A percentile compares a stretch with the other conserved stretches of the same genome.
Evolutionary conservation across 495 filamentous ascomycete species (phyloP).

Genomic region (Terfezia boudieri): DNA sequence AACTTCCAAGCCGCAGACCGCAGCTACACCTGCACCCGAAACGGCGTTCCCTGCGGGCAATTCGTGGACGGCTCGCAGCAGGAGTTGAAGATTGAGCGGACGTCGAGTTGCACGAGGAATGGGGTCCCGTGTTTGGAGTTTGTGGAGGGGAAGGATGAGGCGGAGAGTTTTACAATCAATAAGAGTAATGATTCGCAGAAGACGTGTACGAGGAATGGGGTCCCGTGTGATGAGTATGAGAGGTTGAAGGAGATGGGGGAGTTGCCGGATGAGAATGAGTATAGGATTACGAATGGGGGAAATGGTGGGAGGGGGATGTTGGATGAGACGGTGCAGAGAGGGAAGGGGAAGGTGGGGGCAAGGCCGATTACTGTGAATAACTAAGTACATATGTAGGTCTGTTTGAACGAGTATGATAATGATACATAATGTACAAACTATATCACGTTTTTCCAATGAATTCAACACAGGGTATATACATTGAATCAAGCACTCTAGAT

Average conservation of each 20-base stretch:
- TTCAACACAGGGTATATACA: no score
- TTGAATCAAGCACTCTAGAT: no score
- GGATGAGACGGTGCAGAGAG: background rate
- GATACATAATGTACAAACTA: no score
- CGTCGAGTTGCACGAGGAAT: background rate
- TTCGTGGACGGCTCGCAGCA: background rate
- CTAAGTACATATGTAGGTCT: no score
- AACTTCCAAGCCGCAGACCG: background rate
- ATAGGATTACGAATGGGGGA: background rate
- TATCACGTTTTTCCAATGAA: no score
- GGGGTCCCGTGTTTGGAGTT: background rate
- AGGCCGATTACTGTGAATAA: slow-evolving; percentile 5
- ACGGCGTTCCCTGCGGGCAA: background rate
- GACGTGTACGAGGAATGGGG: background rate
- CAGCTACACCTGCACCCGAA: background rate
- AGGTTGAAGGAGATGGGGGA: background rate
- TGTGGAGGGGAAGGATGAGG: background rate
- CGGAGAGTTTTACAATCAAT: background rate
- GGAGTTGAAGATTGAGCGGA: background rate
- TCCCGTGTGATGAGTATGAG: background rate
- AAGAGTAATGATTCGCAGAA: background rate
- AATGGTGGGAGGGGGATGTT: background rate
- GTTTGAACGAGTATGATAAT: no score
- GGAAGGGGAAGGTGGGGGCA: background rate
- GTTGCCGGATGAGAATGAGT: background rate